Evolutionary conservation across 495 filamentous ascomycete species (phyloP), one percentile per base, ranked within the genome.

Genomic region (Penicillium argentinense): DNA sequence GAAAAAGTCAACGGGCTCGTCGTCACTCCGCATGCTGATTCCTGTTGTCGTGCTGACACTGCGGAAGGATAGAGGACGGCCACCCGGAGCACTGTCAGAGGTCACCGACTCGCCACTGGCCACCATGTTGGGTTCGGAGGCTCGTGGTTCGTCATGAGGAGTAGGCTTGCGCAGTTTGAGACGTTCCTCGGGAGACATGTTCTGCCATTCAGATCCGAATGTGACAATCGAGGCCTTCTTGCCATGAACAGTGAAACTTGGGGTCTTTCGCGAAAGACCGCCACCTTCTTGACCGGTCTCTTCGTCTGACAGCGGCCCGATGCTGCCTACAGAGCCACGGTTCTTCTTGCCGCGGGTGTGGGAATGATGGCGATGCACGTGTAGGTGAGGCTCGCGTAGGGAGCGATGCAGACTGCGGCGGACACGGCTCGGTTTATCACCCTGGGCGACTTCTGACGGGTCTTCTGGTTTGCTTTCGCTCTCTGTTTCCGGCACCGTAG

Each of bases 171-270:
- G 74, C 6, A 76, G 62, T 33, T 77, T 75, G 40, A 91, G 69
- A 13, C 85, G 82, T 54, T 95, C 89, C 50, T 95, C 90, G 1
- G 84, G 75, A 3, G 86, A 79, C 68, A 93, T 85, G 54, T 78
- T 84, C 57, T 93, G 84, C 76, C 95, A 87, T 54, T 97, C 95
- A 27, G 83, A 85, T 6, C 91, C 91, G 64, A 98, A 96, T 21
- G 88, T 95, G 48, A 98, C 85, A 39, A 98, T 86, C 0, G 89
- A 96, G 2, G 93, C 93, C 65, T 98, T 97, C 73, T 98, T 98
- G 43, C 93, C 93, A 60, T 98, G 93, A 4, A 98, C 85, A 4
- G 89, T 95, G 62, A 98, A 97, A 53, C 87, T 95, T 9, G 89
- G 88, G 9, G 85, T 81, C 19, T 85, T 86, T 13, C 93, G 80